phyloP scores from a whole-genome alignment of 2,329 filamentous ascomycete species.

The Hypoxylon sp. region DNA sequence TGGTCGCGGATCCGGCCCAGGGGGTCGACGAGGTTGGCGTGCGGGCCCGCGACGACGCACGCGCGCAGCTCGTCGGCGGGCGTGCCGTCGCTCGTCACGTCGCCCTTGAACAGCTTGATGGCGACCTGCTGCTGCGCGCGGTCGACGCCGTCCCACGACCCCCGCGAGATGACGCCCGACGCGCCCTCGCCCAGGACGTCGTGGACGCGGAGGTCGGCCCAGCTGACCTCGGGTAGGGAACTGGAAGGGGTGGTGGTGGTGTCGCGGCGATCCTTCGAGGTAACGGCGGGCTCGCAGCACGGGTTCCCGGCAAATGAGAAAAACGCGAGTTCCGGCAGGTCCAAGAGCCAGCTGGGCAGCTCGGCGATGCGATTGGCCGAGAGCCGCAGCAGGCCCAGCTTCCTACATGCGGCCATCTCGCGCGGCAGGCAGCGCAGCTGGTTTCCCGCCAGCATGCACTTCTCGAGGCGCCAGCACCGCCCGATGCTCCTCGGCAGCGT shows the following conservation, averaged over 20 bases:
- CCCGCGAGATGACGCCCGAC: constrained; percentile 56
- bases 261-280: constrained; percentile 10
- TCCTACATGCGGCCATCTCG: constrained; percentile 54
- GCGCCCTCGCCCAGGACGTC: constrained; percentile 54
- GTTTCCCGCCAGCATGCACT: constrained; percentile 60
- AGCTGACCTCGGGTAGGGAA: constrained; percentile 50
- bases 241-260: constrained; percentile 33
- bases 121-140: constrained; percentile 51
- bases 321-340: constrained; percentile 55
- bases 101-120: constrained; percentile 58
- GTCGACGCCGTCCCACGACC: constrained; percentile 45
- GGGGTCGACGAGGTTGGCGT: constrained; percentile 55
- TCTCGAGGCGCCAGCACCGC: constrained; percentile 52
- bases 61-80: constrained; percentile 59
- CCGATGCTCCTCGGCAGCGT: constrained; percentile 53
- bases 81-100: constrained; percentile 56
- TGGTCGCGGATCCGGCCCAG: constrained; percentile 54
- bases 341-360: constrained; percentile 55
- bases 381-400: constrained; percentile 54
- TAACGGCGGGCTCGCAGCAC: constrained; percentile 44
- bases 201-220: constrained; percentile 51
- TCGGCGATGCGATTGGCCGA: constrained; percentile 51
- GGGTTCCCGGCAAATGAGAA: constrained; percentile 58
- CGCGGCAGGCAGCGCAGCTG: constrained; percentile 49
- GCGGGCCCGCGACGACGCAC: constrained; percentile 54